These are phyloP conservation scores for Phyllosticta citrichinensis DNA, from an alignment of 2,329 filamentous ascomycete species.

Conservation along the genomic window DNA sequence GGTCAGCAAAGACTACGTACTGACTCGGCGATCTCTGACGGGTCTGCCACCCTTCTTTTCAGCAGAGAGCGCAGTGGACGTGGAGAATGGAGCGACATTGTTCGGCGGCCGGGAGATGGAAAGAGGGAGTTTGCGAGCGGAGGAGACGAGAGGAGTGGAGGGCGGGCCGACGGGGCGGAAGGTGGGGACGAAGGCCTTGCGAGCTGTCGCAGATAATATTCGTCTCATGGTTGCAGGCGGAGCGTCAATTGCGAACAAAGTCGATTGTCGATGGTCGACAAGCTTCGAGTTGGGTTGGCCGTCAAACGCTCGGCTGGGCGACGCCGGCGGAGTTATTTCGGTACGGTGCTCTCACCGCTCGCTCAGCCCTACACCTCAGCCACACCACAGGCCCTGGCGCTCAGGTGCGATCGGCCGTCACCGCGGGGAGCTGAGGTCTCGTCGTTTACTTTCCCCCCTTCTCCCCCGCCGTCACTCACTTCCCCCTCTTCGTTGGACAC, in stretches of 20 bases:
- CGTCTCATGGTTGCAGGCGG: not conserved
- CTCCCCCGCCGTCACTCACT: not conserved
- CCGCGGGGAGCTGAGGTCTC: slow-evolving; percentile 1
- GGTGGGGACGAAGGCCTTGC: slow-evolving; percentile 6
- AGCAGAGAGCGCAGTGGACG: slow-evolving; percentile 6
- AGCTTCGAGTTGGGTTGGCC: not conserved
- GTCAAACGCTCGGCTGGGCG: too few species aligned
- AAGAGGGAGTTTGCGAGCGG: slow-evolving; percentile 1
- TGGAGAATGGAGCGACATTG: slow-evolving; percentile 9
- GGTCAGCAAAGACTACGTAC: slow-evolving; percentile 13
- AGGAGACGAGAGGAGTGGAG: not conserved
- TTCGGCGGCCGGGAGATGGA: not conserved
- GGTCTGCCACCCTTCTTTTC: not conserved
- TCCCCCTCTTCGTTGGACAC: not conserved
- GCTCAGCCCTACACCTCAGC: slow-evolving; percentile 6
- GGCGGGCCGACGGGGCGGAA: slow-evolving; percentile 6
- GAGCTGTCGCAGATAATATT: not conserved
- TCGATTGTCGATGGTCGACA: not conserved
- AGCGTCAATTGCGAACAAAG: not conserved
- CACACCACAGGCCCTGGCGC: not conserved
- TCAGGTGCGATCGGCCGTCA: slow-evolving; percentile 3
- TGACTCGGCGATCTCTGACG: slow-evolving; percentile 11
- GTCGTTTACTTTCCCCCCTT: slow-evolving; percentile 2
- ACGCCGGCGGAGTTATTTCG: not conserved
- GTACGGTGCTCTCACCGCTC: slow-evolving; percentile 2